Evolutionary conservation across 805 yeast genomes (phyloP).

Genomic region (Starmerella floris): DNA sequence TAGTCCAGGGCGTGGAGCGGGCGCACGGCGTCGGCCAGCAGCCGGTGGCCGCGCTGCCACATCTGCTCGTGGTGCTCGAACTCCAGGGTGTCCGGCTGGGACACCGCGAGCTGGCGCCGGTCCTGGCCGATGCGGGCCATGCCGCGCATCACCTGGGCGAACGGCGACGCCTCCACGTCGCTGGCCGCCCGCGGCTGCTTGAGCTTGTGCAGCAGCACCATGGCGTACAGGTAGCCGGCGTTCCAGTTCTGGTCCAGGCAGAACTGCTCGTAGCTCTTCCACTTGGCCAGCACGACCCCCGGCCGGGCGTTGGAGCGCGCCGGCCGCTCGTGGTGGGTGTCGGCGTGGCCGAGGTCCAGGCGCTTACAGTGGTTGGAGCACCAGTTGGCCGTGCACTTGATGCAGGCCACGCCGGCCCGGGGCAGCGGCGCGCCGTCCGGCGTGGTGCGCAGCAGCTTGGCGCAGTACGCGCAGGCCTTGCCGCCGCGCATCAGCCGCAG

Average conservation of each 20-base stretch:
- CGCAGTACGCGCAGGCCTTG: slow-evolving; percentile 63
- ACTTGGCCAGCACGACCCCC: slow-evolving; percentile 29
- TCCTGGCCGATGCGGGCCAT: slow-evolving; percentile 63
- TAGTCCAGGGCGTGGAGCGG: slow-evolving; percentile 29
- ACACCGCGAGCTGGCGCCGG: slow-evolving; percentile 42
- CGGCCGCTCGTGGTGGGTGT: slow-evolving; percentile 41
- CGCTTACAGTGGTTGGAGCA: slow-evolving; percentile 52
- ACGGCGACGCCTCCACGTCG: slow-evolving; percentile 1
- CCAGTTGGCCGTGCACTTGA: slow-evolving; percentile 62
- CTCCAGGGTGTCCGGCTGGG: slow-evolving; percentile 29
- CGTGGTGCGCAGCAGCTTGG: slow-evolving; percentile 34
- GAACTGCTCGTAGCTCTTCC: slow-evolving; percentile 44
- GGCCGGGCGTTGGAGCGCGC: slow-evolving; percentile 21
- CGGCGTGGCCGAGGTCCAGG: slow-evolving; percentile 39
- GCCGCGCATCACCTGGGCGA: slow-evolving; percentile 37
- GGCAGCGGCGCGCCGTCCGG: slow-evolving; percentile 22
- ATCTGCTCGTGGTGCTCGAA: slow-evolving; percentile 30
- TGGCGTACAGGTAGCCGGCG: slow-evolving; percentile 52
- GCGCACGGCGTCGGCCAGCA: slow-evolving; percentile 38
- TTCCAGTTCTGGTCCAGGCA: slow-evolving; percentile 55
- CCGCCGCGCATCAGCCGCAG: slow-evolving; percentile 45
- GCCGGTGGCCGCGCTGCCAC: slow-evolving; percentile 46
- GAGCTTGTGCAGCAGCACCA: slow-evolving; percentile 36
- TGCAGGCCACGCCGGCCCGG: slow-evolving; percentile 27
- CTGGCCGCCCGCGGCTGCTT: slow-evolving; percentile 3